A percentile compares a stretch with the other conserved stretches of the same genome.
Evolutionary conservation across 495 filamentous ascomycete genomes (phyloP).

Genomic region (Podospora sp.): DNA sequence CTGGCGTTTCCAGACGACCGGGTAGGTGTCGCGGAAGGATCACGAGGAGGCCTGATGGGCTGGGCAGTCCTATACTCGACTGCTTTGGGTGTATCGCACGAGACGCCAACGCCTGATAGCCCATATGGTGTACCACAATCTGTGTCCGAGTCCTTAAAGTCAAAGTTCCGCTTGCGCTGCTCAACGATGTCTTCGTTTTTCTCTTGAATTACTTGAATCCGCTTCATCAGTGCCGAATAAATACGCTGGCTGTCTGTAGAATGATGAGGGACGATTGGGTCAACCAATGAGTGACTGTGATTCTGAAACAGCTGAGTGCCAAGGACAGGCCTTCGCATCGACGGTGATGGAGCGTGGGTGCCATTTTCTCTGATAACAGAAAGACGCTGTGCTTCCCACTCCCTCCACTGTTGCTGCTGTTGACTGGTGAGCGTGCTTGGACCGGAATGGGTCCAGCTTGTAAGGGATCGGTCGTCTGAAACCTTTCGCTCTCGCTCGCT

Average conservation of each 20-base stretch:
- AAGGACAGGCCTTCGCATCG: conserved; percentile 31
- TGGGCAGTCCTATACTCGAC: not conserved
- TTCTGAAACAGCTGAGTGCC: conserved; percentile 25
- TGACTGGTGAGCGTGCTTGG: conserved; percentile 49
- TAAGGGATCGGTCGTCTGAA: conserved; percentile 65
- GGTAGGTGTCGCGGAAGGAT: not conserved
- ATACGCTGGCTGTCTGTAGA: conserved; percentile 65
- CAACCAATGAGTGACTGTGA: not conserved
- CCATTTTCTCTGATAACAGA: conserved; percentile 69
- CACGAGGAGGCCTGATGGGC: not conserved
- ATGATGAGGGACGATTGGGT: not conserved
- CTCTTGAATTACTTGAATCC: conserved; percentile 47
- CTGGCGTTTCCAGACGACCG: not conserved
- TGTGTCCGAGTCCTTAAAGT: not conserved
- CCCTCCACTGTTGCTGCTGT: conserved; percentile 39
- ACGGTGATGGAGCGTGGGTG: conserved; percentile 49
- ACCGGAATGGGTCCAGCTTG: conserved; percentile 72
- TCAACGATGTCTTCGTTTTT: conserved; percentile 16
- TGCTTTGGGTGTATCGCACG: not conserved
- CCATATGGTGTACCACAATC: not conserved
- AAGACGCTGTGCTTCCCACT: conserved; percentile 59
- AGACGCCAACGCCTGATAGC: not conserved
- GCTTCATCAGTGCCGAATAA: conserved; percentile 74
- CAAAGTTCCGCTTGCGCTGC: conserved; percentile 19
- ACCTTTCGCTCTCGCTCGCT: conserved; percentile 50